Conservation (phyloP, 371 early-diverging fungal genomes). For the Mucor indicus region DNA sequence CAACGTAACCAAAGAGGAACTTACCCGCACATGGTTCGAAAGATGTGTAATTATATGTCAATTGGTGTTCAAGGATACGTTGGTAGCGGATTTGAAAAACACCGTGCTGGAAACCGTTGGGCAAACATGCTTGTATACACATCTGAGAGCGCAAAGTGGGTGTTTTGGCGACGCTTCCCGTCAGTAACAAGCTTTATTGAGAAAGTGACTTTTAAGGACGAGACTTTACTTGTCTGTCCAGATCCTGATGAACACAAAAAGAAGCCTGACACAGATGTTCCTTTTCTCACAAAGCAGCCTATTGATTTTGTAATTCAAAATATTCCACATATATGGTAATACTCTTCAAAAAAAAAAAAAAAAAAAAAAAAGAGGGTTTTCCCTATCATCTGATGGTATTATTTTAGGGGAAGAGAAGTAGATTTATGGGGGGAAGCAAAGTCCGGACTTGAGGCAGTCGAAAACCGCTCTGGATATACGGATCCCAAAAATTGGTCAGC, state of each 20-base stretch:
- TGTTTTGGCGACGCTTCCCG: constrained; percentile 54
- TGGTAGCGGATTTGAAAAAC: constrained; percentile 60
- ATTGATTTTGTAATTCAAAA: constrained; percentile 47
- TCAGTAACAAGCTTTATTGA: constrained; percentile 48
- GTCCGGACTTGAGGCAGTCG: constrained; percentile 25
- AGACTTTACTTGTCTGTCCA: constrained; percentile 18
- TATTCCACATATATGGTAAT: constrained; percentile 42
- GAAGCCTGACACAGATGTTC: background rate
- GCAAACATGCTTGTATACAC: constrained; percentile 55
- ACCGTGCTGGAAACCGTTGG: constrained; percentile 50
- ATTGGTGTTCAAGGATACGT: constrained; percentile 66
- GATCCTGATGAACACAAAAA: constrained; percentile 1
- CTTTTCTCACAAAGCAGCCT: constrained; percentile 25
- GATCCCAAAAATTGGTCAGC: constrained; percentile 30
- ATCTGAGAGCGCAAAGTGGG: constrained; percentile 56
- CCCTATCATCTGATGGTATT: background rate
- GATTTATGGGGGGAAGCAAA: constrained; percentile 43
- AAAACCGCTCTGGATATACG: constrained; percentile 19
- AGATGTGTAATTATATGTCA: constrained; percentile 61
- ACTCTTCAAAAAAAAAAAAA: background rate
- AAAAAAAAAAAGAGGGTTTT: too few relatives aligned
- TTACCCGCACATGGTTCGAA: constrained; percentile 20
- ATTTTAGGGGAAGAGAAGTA: constrained; percentile 34
- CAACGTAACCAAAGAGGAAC: background rate
- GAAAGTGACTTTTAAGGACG: constrained; percentile 22